Conservation (phyloP, 257 asterid species). For the Voacanga thouarsii region DNA sequence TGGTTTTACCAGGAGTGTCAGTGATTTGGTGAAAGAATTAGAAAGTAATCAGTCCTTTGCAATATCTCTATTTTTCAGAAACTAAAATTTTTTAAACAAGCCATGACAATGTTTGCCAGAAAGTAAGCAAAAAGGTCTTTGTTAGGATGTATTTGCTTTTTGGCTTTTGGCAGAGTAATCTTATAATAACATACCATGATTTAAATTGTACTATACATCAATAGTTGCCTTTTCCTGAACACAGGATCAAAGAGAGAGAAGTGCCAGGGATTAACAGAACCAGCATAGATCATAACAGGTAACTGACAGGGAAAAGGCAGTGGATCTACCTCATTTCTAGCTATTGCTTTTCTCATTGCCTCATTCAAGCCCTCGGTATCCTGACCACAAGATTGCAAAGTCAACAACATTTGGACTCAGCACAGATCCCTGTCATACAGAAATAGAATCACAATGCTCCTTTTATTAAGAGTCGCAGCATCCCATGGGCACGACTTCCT, state of each 20-base stretch:
- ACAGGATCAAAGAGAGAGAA: background rate
- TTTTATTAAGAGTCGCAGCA: slow-evolving; percentile 16
- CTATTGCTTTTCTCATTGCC: slow-evolving; percentile 63
- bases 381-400: slow-evolving; percentile 59
- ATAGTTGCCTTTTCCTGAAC: background rate
- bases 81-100: background rate
- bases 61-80: background rate
- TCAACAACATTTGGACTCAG: slow-evolving; percentile 43
- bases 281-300: slow-evolving; percentile 6
- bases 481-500: slow-evolving; percentile 17
- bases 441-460: slow-evolving; percentile 32
- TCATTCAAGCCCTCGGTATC: slow-evolving; percentile 68
- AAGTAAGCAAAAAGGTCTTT: background rate
- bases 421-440: slow-evolving; percentile 30
- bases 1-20: background rate
- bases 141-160: background rate
- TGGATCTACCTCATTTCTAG: slow-evolving; percentile 64
- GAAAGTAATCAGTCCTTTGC: background rate
- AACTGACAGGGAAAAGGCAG: slow-evolving; percentile 1
- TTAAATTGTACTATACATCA: background rate
- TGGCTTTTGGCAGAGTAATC: background rate
- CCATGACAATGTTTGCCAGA: background rate
- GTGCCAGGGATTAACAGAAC: background rate
- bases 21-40: background rate
- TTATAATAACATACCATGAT: background rate